A percentile compares a stretch with the other conserved stretches of the same genome.
Conservation (phyloP, 352 stramenopile genomes). For the Pythium coloratum region DNA sequence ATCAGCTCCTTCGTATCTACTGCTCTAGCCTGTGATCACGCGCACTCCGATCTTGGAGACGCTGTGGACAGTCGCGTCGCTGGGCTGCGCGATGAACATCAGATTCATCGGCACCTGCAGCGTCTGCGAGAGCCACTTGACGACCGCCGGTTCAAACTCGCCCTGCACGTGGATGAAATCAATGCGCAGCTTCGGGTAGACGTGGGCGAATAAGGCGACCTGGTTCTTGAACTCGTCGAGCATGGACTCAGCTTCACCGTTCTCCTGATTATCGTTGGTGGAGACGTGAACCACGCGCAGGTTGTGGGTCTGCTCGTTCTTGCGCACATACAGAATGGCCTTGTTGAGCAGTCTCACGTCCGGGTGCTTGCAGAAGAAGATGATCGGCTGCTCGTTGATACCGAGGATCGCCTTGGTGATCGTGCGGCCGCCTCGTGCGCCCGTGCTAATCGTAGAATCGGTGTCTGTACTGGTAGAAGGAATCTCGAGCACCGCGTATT, state of each 20-base stretch:
- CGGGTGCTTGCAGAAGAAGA: constrained; percentile 92
- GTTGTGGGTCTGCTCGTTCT: constrained; percentile 91
- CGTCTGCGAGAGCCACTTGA: constrained; percentile 85
- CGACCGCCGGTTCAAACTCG: constrained; percentile 83
- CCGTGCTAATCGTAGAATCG: constrained; percentile 34
- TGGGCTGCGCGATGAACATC: constrained; percentile 96
- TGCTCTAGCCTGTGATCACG: constrained; percentile 85
- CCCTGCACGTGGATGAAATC: constrained; percentile 90
- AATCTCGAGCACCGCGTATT: not conserved
- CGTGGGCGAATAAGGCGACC: constrained; percentile 89
- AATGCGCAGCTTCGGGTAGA: constrained; percentile 95
- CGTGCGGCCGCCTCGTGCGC: constrained; percentile 78
- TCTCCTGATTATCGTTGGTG: not conserved
- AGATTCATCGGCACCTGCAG: constrained; percentile 90
- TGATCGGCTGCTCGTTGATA: constrained; percentile 90
- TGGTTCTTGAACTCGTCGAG: constrained; percentile 76
- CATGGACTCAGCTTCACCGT: constrained; percentile 48
- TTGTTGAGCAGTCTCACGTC: constrained; percentile 95
- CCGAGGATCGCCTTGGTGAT: constrained; percentile 75
- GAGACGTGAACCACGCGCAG: not conserved
- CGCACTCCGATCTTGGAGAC: constrained; percentile 87
- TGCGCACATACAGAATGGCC: constrained; percentile 93
- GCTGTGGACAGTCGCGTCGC: constrained; percentile 92
- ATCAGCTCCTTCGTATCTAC: not conserved
- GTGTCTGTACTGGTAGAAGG: not conserved